A percentile compares a stretch with the other conserved stretches of the same genome.
These are phyloP conservation scores for Teunomyces kruisii DNA, from an alignment of 805 yeast genomes.

Conservation along the genomic window DNA sequence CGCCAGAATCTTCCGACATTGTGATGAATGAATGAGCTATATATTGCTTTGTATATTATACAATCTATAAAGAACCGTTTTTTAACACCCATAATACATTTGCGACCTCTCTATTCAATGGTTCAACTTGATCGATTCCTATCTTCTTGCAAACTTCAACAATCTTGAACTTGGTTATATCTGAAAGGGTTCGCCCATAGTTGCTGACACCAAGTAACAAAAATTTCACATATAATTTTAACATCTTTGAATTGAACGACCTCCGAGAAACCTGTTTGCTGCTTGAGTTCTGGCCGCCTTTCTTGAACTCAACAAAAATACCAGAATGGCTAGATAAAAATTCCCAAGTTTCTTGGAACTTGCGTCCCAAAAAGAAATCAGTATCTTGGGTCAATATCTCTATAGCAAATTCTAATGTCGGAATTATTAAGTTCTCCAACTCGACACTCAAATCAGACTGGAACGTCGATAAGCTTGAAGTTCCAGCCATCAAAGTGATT, in stretches of 20 bases:
- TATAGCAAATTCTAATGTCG: constrained; percentile 28
- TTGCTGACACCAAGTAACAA: constrained; percentile 35
- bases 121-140: constrained; percentile 22
- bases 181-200: constrained; percentile 44
- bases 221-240: constrained; percentile 25
- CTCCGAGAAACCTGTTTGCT: constrained; percentile 7
- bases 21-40: neutral
- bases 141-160: constrained; percentile 27
- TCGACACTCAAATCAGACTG: constrained; percentile 7
- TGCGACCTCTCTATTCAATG: constrained; percentile 22
- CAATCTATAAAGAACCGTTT: constrained; percentile 2
- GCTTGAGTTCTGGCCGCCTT: neutral
- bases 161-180: constrained; percentile 35
- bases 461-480: neutral
- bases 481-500: constrained; percentile 20
- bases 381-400: constrained; percentile 29
- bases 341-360: constrained; percentile 50
- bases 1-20: neutral
- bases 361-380: constrained; percentile 47
- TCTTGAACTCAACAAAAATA: neutral
- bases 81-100: constrained; percentile 32
- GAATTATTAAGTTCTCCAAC: constrained; percentile 19
- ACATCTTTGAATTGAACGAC: constrained; percentile 22
- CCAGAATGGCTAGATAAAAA: constrained; percentile 6
- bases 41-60: neutral